phyloP scores from a whole-genome alignment of 1,139 yeast species.

The Pichia sp. region DNA sequence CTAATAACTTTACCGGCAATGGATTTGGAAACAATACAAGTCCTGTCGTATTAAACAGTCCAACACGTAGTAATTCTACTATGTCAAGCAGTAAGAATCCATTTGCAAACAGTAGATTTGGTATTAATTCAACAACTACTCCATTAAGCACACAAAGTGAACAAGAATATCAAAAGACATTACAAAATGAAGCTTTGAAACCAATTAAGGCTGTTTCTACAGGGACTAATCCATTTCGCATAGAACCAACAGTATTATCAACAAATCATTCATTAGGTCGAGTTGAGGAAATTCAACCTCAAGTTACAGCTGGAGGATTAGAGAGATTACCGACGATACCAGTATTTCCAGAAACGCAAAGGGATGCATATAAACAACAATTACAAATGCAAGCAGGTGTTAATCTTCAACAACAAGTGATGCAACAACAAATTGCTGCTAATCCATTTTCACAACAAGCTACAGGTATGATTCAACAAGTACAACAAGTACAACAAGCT shows the following conservation, averaged over 20 bases:
- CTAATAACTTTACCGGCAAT: conserved; percentile 16
- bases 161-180: conserved; percentile 15
- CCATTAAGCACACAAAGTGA: conserved; percentile 17
- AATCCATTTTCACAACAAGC: conserved; percentile 17
- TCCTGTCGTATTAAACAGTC: conserved; percentile 1
- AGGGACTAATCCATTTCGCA: conserved; percentile 47
- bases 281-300: conserved; percentile 33
- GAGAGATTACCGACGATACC: conserved; percentile 57
- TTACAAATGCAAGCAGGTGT: conserved; percentile 21
- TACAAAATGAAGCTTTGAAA: conserved; percentile 5
- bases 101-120: conserved; percentile 26
- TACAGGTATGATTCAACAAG: conserved; percentile 18
- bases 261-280: not conserved
- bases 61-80: conserved; percentile 5
- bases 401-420: conserved; percentile 21
- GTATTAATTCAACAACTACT: conserved; percentile 21
- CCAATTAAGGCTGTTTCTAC: conserved; percentile 24
- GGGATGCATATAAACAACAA: conserved; percentile 16
- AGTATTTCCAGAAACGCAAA: conserved; percentile 59
- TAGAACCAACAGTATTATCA: conserved; percentile 17
- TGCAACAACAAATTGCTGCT: conserved; percentile 10
- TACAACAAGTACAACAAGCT: conserved; percentile 13
- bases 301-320: conserved; percentile 63
- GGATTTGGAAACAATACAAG: conserved; percentile 12
- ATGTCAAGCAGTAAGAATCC: conserved; percentile 23